phyloP scores from a whole-genome alignment of 202 grass and related monocot genomes.

The Panicum hallii region DNA sequence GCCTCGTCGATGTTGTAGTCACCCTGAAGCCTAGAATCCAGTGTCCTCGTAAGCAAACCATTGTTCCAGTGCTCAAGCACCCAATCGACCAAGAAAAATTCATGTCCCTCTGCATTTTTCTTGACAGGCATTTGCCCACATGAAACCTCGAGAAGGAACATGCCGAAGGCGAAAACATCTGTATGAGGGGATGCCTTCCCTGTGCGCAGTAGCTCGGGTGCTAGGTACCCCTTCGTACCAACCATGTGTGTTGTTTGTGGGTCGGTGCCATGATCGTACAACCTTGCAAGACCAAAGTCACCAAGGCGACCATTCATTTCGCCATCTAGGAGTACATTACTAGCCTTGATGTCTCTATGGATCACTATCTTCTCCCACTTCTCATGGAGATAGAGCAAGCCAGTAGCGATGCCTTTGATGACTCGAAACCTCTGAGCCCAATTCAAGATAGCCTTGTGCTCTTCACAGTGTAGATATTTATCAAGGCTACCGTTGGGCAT shows the following conservation, averaged over 20 bases:
- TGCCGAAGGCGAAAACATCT: constrained; percentile 9
- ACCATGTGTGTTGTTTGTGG: constrained; percentile 24
- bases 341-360: constrained; percentile 12
- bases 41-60: background rate
- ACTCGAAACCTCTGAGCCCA: background rate
- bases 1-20: constrained; percentile 7
- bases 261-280: constrained; percentile 18
- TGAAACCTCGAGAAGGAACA: constrained; percentile 13
- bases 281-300: constrained; percentile 3
- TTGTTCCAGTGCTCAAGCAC: constrained; percentile 23
- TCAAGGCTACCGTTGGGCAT: constrained; percentile 15
- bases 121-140: constrained; percentile 6
- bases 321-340: constrained; percentile 8
- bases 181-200: background rate
- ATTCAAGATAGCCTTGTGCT: background rate
- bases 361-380: constrained; percentile 21
- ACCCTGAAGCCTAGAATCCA: constrained; percentile 1
- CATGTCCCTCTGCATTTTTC: constrained; percentile 16
- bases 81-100: constrained; percentile 14
- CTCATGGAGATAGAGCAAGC: constrained; percentile 17
- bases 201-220: background rate
- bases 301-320: constrained; percentile 13
- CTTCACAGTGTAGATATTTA: constrained; percentile 1
- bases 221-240: constrained; percentile 7
- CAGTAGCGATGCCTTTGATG: background rate